Conservation (phyloP, 2,329 filamentous ascomycete species). For the Neoscytalidium dimidiatum region DNA sequence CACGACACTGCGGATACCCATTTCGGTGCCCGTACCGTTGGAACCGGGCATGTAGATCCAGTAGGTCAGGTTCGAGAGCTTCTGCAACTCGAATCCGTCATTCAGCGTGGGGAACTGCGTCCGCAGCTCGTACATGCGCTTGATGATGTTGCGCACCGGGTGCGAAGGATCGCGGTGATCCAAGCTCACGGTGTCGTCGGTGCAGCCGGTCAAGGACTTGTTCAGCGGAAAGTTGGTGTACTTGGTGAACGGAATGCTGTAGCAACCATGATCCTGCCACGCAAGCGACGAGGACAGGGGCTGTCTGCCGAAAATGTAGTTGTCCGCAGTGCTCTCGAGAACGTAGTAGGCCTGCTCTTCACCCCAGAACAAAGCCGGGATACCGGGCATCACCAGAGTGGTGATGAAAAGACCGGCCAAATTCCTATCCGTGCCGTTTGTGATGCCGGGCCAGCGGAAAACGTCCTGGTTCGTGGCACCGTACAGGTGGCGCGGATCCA, state of each 20-base stretch:
- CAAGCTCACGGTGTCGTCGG: slow-evolving; percentile 57
- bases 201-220: slow-evolving; percentile 55
- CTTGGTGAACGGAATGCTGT: slow-evolving; percentile 57
- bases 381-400: slow-evolving; percentile 61
- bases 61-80: slow-evolving; percentile 58
- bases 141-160: slow-evolving; percentile 62
- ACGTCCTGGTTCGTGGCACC: slow-evolving; percentile 68
- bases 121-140: slow-evolving; percentile 63
- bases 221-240: slow-evolving; percentile 62
- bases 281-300: slow-evolving; percentile 63
- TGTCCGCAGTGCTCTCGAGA: slow-evolving; percentile 63
- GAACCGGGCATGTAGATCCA: slow-evolving; percentile 27
- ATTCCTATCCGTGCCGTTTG: slow-evolving; percentile 59
- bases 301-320: slow-evolving; percentile 67
- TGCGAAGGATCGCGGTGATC: slow-evolving; percentile 66
- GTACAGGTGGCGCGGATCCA: slow-evolving; percentile 66
- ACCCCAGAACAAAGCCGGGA: slow-evolving; percentile 63
- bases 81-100: slow-evolving; percentile 58
- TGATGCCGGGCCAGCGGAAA: slow-evolving; percentile 63
- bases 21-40: slow-evolving; percentile 26
- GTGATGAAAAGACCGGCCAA: slow-evolving; percentile 61
- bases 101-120: slow-evolving; percentile 59
- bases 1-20: slow-evolving; percentile 59
- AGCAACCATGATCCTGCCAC: slow-evolving; percentile 68
- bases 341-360: slow-evolving; percentile 67